Base-by-base conservation (phyloP, 1,284 basidiomycete species). In the Irpex sp. region DNA sequence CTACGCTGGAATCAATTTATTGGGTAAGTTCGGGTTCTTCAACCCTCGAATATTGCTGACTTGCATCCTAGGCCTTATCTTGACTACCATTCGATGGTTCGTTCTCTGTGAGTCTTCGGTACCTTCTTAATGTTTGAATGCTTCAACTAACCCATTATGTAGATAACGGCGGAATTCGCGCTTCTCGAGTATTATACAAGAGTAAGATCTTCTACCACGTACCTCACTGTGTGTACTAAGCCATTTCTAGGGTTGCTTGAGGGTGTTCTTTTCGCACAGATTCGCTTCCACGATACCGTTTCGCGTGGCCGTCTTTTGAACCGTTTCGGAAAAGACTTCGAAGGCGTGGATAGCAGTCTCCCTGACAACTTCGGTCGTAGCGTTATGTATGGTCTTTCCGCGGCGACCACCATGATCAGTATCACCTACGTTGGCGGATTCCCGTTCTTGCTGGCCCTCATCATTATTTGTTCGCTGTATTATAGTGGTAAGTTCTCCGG, bases 271-370 rank as follows among this genome's bases (percentile, higher is more conserved):
- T 96, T 96, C 69, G 95, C 96, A 1, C 88, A 94, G 51, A 88
- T 97, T 59, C 87, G 95, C 31, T 97, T 97, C 83, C 96, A 97
- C 71, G 96, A 98, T 72, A 97, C 94, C 0, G 88, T 94, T 3
- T 93, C 90, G 58, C 86, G 93, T 55, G 95, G 95, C 5, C 86
- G 94, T 11, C 78, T 96, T 5, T 77, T 96, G 47, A 96, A 97
- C 73, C 83, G 95, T 47, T 97, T 97, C 70, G 93, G 94, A 49
- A 97, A 97, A 74, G 96, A 97, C 73, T 93, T 97, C 64, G 95
- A 97, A 79, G 89, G 90, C 31, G 87, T 97, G 59, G 95, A 98
- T 74, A 94, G 93, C 65, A 87, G 76, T 62, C 83, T 95, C 64
- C 88, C 94, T 1, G 94, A 97, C 73, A 90, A 95, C 74, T 91